phyloP scores from a whole-genome alignment of 768 basidiomycete genomes.

The Chalciporus sphaerocephalus region DNA sequence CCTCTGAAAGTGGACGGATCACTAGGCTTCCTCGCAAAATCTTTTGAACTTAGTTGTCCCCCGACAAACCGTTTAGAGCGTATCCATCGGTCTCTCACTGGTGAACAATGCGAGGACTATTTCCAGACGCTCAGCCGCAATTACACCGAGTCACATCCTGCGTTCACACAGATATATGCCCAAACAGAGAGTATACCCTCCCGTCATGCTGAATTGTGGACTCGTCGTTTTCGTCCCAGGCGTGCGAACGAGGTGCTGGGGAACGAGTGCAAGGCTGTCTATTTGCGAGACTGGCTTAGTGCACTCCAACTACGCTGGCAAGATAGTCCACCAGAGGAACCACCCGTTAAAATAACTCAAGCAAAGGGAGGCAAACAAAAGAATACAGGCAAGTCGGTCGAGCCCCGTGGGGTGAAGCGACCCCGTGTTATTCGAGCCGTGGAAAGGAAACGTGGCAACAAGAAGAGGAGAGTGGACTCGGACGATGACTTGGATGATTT shows the following conservation, averaged over 20 bases:
- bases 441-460: slow-evolving; percentile 42
- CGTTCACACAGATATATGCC: slow-evolving; percentile 40
- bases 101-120: slow-evolving; percentile 14
- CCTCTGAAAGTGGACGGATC: slow-evolving; percentile 6
- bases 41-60: neutral
- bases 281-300: slow-evolving; percentile 74
- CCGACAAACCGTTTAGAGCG: neutral
- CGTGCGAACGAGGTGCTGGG: slow-evolving; percentile 73
- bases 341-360: neutral
- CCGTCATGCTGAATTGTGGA: slow-evolving; percentile 52
- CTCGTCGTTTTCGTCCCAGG: slow-evolving; percentile 70
- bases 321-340: slow-evolving; percentile 6
- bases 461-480: slow-evolving; percentile 50
- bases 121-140: slow-evolving; percentile 9
- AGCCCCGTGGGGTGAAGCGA: slow-evolving; percentile 47
- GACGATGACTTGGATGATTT: slow-evolving; percentile 56
- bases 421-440: slow-evolving; percentile 56
- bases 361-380: slow-evolving; percentile 14
- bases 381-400: slow-evolving; percentile 22
- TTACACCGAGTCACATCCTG: slow-evolving; percentile 43
- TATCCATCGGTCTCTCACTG: slow-evolving; percentile 8
- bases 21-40: slow-evolving; percentile 19
- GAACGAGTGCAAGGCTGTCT: slow-evolving; percentile 65
- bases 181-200: slow-evolving; percentile 5
- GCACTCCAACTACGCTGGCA: slow-evolving; percentile 59